Evolutionary conservation across 352 stramenopile genomes (phyloP), one percentile per base, ranked within the genome.

Genomic region (Elongisporangium prolatum): DNA sequence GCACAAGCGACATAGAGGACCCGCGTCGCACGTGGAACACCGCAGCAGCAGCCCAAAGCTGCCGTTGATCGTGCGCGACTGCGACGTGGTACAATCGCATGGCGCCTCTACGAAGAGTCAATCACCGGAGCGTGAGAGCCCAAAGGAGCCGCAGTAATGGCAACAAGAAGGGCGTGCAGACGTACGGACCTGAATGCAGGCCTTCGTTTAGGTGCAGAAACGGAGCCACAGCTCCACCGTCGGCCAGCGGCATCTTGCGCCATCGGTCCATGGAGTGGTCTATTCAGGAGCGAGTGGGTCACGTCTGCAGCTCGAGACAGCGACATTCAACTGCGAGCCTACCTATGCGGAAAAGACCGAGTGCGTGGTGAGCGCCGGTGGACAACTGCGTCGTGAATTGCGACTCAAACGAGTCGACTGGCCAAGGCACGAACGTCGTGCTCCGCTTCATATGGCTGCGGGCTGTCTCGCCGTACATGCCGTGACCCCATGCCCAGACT

Each of bases 401-500:
- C 17, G 18, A 40, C 10, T 10, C 22, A 3, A 54, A 40, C n/a
- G 62, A 21, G 10, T 76, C 61, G 17, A 88, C 57, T 38, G 65
- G 69, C 80, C 82, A 91, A n/a, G 84, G 84, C 21, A 84, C 72
- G 58, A 75, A 91, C 2, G 75, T 86, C 47, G 65, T 84, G 1
- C 81, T 69, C 13, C 62, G 34, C 37, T 84, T 78, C 0, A 44
- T 16, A 11, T 77, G 64, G 38, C 63, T 40, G 28, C 28, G 28
- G 5, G 28, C 68, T 0, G 75, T 86, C 48, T 91, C 88, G 1
- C 68, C 65, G 24, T 84, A 68, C 3, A 48, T 64, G 20, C 67
- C 71, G 48, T 93, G 80, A 11, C 84, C 84, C 84, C 84, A 93
- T 5, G 80, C 76, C 34, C 75, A 88, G 6, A 93, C 51, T 21